Base-by-base conservation (phyloP, 495 filamentous ascomycete species). In the Lophiostoma macrostomum region DNA sequence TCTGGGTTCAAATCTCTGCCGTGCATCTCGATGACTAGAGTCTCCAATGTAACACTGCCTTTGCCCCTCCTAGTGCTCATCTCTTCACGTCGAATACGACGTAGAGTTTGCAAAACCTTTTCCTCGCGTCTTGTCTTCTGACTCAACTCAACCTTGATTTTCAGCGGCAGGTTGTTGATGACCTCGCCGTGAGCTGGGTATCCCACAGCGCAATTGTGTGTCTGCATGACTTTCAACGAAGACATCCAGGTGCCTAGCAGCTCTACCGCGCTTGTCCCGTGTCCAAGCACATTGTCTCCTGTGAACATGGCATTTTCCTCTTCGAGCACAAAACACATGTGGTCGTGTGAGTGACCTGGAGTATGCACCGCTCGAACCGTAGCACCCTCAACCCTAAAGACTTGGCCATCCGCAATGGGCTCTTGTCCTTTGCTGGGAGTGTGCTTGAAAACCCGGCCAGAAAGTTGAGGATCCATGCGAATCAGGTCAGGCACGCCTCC, bases 161-260 rank as follows among this genome's bases (percentile, higher is more conserved):
- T 73, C 0, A 52, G 48, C 11, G 62, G 65, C 8, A 75, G 52
- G 49, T 74, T 52, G 5, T 29, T 18, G 46, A 76, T 74, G 14
- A 53, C 51, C 13, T 55, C 61, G 2, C 74, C 74, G 43, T 76
- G 74, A 6, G 68, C 74, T 0, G 73, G 67, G 53, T 77, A 76
- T 3, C 74, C 73, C 6, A 57, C 46, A 7, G 20, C 38, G 36
- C 71, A 71, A 0, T 53, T 38, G 5, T 69, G 69, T 1, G 29
- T 36, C 2, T 50, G 51, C 67, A 75, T 74, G 1, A 25, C 49
- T 3, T 52, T 44, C 6, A 76, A 60, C 13, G 40, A 67, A 8
- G 50, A 41, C 72, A 75, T 75, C 25, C 64, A 76, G 6, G 37
- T 43, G 5, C 65, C 61, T 0, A 77, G 67, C 4, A 74, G 57